Evolutionary conservation across 371 early-diverging fungal species (phyloP).

Genomic region (Circinella minor): DNA sequence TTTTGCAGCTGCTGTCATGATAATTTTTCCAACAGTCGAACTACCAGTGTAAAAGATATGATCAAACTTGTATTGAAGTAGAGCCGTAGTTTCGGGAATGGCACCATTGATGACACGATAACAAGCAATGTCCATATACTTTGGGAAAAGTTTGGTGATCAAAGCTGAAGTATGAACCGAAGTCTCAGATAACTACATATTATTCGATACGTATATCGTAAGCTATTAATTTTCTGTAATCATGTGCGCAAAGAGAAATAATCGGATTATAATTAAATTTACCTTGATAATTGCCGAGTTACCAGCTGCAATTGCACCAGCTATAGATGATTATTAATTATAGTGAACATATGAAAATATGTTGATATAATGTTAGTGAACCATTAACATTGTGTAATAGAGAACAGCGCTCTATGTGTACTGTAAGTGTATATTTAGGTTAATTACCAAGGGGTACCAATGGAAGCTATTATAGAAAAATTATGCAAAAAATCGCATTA

Average conservation of each 20-base stretch:
- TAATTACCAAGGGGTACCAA: slow-evolving; percentile 37
- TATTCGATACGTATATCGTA: no score
- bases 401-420: no score
- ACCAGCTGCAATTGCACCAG: slow-evolving; percentile 92
- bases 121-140: slow-evolving; percentile 76
- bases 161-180: slow-evolving; percentile 69
- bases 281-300: slow-evolving; percentile 78
- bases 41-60: slow-evolving; percentile 92
- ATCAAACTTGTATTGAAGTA: slow-evolving; percentile 77
- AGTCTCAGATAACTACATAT: slow-evolving; percentile 73
- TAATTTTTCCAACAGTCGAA: slow-evolving; percentile 75
- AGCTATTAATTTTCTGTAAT: neutral
- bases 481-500: no score
- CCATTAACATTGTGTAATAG: no score
- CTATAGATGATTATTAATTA: neutral
- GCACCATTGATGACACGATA: slow-evolving; percentile 83
- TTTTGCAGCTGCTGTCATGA: slow-evolving; percentile 78
- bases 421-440: no score
- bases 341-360: neutral
- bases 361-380: neutral
- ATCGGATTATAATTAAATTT: no score
- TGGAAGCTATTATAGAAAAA: slow-evolving; percentile 20
- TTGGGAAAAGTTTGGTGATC: slow-evolving; percentile 66
- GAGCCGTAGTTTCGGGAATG: slow-evolving; percentile 73
- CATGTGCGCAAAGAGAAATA: no score